Percentiles rank a stretch among this genome's conserved stretches.
Conservation (phyloP, 352 stramenopile species). For the Plasmopara viticola region DNA sequence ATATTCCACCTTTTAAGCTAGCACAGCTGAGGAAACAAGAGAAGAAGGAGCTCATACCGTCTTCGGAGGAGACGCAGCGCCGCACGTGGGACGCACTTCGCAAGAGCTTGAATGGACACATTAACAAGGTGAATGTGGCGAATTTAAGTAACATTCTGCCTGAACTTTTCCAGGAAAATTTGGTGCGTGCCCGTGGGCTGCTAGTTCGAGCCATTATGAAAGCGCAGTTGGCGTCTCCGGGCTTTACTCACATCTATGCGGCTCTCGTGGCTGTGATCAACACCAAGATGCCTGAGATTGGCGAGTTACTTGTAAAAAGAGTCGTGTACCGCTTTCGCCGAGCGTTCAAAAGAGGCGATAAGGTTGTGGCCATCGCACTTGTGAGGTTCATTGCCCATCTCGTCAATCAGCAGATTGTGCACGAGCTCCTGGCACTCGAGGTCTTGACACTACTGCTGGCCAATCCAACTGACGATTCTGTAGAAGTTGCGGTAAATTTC, state of each 20-base stretch:
- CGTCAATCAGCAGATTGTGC: constrained; percentile 97
- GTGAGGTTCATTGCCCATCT: constrained; percentile 97
- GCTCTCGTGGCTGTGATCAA: constrained; percentile 97
- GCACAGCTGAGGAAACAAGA: constrained; percentile 61
- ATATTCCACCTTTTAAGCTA: constrained; percentile 91
- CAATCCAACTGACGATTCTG: constrained; percentile 96
- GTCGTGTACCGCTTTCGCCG: constrained; percentile 94
- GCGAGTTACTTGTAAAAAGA: constrained; percentile 91
- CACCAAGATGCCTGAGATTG: constrained; percentile 97
- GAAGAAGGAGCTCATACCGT: constrained; percentile 14
- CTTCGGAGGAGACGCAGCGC: constrained; percentile 84
- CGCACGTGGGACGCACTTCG: constrained; percentile 94
- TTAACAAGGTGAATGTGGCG: constrained; percentile 94
- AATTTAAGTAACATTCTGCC: constrained; percentile 96
- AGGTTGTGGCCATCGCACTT: constrained; percentile 91
- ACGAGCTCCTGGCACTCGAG: constrained; percentile 97
- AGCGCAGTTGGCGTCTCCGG: constrained; percentile 92
- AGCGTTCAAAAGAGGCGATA: constrained; percentile 96
- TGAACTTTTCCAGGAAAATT: constrained; percentile 96
- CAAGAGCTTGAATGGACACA: constrained; percentile 97
- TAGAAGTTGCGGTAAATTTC: constrained; percentile 97
- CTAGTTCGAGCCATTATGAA: constrained; percentile 94
- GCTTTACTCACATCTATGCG: constrained; percentile 96
- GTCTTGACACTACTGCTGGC: constrained; percentile 95
- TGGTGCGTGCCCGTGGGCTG: constrained; percentile 93